phyloP scores from a whole-genome alignment of 108 stramenopile genomes.

The Stephanodiscus triporus region DNA sequence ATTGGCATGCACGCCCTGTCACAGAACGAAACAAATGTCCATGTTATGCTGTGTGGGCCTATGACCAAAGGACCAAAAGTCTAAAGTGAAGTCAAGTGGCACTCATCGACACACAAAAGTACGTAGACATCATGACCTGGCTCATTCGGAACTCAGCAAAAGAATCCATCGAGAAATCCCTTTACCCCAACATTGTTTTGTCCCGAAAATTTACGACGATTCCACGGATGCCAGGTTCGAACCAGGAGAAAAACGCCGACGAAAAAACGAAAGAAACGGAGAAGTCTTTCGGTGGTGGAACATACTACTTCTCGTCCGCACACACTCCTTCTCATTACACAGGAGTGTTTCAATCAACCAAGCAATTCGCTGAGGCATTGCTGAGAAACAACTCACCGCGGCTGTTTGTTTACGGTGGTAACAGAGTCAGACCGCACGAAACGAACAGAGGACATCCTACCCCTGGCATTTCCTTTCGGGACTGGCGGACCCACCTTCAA shows the following conservation, averaged over 20 bases:
- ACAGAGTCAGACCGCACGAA: slow-evolving; percentile 11
- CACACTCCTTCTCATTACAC: slow-evolving; percentile 16
- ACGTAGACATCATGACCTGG: too few relatives aligned
- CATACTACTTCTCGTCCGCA: slow-evolving; percentile 20
- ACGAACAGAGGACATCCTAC: slow-evolving; percentile 3
- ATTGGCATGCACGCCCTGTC: too few relatives aligned
- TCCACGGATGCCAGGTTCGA: too few relatives aligned
- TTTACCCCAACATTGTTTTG: too few relatives aligned
- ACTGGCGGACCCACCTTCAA: slow-evolving; percentile 11
- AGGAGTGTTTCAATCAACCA: slow-evolving; percentile 8
- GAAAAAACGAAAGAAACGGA: not conserved
- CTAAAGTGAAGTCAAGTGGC: too few relatives aligned
- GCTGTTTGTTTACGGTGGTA: slow-evolving; percentile 12
- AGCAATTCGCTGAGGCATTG: slow-evolving; percentile 15
- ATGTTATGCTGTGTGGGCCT: too few relatives aligned
- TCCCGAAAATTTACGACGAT: too few relatives aligned
- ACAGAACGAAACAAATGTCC: too few relatives aligned
- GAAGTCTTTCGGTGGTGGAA: slow-evolving; percentile 14
- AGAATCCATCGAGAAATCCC: too few relatives aligned
- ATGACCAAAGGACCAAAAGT: too few relatives aligned
- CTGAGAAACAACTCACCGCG: slow-evolving; percentile 10
- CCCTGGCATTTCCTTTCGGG: slow-evolving; percentile 26
- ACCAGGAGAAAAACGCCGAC: not conserved
- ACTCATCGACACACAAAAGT: too few relatives aligned
- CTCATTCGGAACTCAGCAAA: too few relatives aligned